Evolutionary conservation across 192 early-diverging fungal genomes (phyloP).

Genomic region (Radiomyces spectabilis): DNA sequence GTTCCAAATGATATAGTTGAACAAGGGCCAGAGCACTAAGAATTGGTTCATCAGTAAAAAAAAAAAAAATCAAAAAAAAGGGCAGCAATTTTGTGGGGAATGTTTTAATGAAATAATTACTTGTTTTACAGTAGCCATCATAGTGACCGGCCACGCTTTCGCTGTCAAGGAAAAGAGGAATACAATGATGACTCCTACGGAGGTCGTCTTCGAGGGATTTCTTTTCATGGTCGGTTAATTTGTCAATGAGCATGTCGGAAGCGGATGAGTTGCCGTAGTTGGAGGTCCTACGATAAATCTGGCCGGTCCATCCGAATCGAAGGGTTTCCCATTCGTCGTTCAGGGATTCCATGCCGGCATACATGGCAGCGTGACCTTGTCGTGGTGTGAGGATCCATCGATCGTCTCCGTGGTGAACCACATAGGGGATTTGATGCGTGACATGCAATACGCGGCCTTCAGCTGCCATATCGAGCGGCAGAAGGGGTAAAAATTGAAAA

Average conservation of each 20-base stretch:
- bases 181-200: conserved; percentile 42
- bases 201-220: conserved; percentile 45
- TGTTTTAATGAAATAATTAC: conserved; percentile 25
- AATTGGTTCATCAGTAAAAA: conserved; percentile 4
- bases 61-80: background rate
- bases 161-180: conserved; percentile 79
- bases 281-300: conserved; percentile 27
- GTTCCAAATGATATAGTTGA: conserved; percentile 92
- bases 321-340: conserved; percentile 47
- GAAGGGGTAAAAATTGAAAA: too few species aligned
- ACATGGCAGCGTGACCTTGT: conserved; percentile 85
- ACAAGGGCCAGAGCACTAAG: conserved; percentile 86
- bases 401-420: conserved; percentile 20
- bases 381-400: conserved; percentile 32
- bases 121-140: conserved; percentile 95
- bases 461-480: too few species aligned
- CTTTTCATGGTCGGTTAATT: conserved; percentile 44
- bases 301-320: conserved; percentile 73
- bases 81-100: too few species aligned
- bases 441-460: conserved; percentile 45
- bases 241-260: conserved; percentile 1
- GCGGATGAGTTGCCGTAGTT: background rate
- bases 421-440: conserved; percentile 48
- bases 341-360: conserved; percentile 76
- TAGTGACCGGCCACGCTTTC: conserved; percentile 76